Evolutionary conservation across 192 early-diverging fungal species (phyloP).

Genomic region (Lunasporangiospora selenospora): DNA sequence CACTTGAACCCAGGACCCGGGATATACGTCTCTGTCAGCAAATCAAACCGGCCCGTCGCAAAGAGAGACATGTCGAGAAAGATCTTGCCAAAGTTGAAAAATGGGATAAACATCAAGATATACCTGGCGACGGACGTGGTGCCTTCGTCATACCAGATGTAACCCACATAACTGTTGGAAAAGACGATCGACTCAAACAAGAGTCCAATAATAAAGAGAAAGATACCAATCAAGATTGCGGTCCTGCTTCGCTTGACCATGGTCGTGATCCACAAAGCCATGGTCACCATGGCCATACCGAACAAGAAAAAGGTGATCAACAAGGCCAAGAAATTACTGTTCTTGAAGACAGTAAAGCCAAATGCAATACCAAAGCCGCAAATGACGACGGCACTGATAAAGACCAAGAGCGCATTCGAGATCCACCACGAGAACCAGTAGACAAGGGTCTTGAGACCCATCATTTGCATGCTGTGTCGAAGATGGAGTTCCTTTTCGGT

Average conservation of each 20-base stretch:
- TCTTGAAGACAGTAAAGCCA: conserved; percentile 66
- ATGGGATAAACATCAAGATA: conserved; percentile 55
- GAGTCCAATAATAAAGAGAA: conserved; percentile 80
- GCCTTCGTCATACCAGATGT: conserved; percentile 55
- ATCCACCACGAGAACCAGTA: conserved; percentile 76
- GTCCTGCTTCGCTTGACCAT: conserved; percentile 66
- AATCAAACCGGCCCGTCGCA: conserved; percentile 55
- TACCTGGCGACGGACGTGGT: conserved; percentile 24
- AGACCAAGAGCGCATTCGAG: conserved; percentile 59
- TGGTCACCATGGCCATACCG: conserved; percentile 74
- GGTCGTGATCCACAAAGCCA: conserved; percentile 75
- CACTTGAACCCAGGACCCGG: conserved; percentile 70
- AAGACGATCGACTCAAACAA: conserved; percentile 69
- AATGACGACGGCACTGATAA: conserved; percentile 65
- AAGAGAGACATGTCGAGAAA: conserved; percentile 73
- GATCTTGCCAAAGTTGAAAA: conserved; percentile 69
- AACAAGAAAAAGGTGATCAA: conserved; percentile 75
- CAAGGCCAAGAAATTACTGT: conserved; percentile 63
- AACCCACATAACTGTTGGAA: conserved; percentile 52
- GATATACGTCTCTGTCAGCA: conserved; percentile 65
- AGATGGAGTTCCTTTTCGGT: conserved; percentile 77
- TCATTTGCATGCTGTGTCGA: conserved; percentile 77
- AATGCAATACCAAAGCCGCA: conserved; percentile 65
- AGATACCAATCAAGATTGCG: conserved; percentile 77
- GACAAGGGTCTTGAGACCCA: conserved; percentile 72